Percentiles rank a stretch among this genome's conserved stretches.
Evolutionary conservation across 1,284 basidiomycete genomes (phyloP).

Genomic region (Papiliotrema nemorosa): DNA sequence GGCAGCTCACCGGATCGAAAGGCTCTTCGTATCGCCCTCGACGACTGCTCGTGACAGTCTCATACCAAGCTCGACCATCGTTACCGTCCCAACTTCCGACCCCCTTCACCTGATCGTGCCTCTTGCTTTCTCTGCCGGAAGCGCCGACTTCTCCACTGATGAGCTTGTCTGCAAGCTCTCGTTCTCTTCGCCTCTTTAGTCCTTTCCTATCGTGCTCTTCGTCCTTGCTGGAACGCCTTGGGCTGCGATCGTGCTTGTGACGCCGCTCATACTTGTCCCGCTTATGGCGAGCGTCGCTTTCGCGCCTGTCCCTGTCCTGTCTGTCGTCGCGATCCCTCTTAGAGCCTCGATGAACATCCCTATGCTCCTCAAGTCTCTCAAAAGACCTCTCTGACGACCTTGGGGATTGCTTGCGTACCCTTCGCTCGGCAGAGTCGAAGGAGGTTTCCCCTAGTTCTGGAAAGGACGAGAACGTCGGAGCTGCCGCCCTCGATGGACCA

Average conservation of each 20-base stretch:
- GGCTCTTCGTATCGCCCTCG: constrained; percentile 4
- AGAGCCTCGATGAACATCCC: too few relatives aligned
- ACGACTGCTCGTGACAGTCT: constrained; percentile 4
- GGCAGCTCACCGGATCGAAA: constrained; percentile 13
- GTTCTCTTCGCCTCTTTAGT: constrained; percentile 4
- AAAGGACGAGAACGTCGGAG: constrained; percentile 9
- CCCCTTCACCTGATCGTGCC: neutral
- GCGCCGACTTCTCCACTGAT: constrained; percentile 7
- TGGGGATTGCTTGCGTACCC: too few relatives aligned
- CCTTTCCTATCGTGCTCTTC: neutral
- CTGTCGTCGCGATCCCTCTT: too few relatives aligned
- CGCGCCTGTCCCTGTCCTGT: too few relatives aligned
- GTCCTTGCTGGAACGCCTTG: neutral
- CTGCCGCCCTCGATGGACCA: neutral
- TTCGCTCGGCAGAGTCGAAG: neutral
- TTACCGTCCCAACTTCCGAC: constrained; percentile 6
- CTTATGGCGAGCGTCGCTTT: too few relatives aligned
- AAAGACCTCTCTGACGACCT: too few relatives aligned
- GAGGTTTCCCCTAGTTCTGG: constrained; percentile 1
- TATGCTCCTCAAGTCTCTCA: too few relatives aligned
- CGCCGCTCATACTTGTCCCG: too few relatives aligned
- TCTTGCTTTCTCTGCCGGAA: neutral
- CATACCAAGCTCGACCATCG: constrained; percentile 33
- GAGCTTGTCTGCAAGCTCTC: constrained; percentile 12
- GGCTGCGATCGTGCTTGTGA: neutral